phyloP scores from a whole-genome alignment of 2,329 filamentous ascomycete species.

The Exophiala sp. region DNA sequence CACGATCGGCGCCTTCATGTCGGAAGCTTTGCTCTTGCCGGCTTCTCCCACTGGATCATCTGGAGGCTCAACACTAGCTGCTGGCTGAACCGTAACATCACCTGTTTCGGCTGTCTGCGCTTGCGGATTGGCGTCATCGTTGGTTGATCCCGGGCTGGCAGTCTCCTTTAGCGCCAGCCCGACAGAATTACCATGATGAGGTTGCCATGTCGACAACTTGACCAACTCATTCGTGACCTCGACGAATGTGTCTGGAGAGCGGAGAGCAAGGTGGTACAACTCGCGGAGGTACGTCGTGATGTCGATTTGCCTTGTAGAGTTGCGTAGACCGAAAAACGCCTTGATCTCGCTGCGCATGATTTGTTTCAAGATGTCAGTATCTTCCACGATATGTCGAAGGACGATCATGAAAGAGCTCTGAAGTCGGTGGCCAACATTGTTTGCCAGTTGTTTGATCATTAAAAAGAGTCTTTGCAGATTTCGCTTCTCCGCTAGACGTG shows the following conservation, averaged over 20 bases:
- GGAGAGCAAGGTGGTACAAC: constrained; percentile 71
- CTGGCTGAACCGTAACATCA: constrained; percentile 10
- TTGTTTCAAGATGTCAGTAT: constrained; percentile 82
- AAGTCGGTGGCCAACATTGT: constrained; percentile 68
- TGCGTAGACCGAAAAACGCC: constrained; percentile 61
- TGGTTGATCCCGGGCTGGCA: too few relatives aligned
- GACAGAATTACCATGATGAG: constrained; percentile 9
- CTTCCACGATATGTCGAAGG: constrained; percentile 86
- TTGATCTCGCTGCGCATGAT: constrained; percentile 88
- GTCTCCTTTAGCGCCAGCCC: constrained; percentile 36
- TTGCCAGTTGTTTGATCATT: constrained; percentile 88
- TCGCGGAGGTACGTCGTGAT: constrained; percentile 67
- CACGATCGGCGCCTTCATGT: constrained; percentile 74
- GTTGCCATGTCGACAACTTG: constrained; percentile 48
- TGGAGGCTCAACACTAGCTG: constrained; percentile 27
- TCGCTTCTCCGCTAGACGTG: constrained; percentile 73
- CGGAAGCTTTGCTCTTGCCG: constrained; percentile 52
- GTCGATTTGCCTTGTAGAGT: constrained; percentile 54
- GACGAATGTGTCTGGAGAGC: constrained; percentile 78
- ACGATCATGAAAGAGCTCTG: constrained; percentile 70
- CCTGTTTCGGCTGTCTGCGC: constrained; percentile 23
- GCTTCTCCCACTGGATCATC: constrained; percentile 17
- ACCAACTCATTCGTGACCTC: constrained; percentile 80
- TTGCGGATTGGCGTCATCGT: too few relatives aligned
- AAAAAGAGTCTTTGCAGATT: constrained; percentile 87